Conservation (phyloP, 345 rosid species). For the Syzygium jambos region DNA sequence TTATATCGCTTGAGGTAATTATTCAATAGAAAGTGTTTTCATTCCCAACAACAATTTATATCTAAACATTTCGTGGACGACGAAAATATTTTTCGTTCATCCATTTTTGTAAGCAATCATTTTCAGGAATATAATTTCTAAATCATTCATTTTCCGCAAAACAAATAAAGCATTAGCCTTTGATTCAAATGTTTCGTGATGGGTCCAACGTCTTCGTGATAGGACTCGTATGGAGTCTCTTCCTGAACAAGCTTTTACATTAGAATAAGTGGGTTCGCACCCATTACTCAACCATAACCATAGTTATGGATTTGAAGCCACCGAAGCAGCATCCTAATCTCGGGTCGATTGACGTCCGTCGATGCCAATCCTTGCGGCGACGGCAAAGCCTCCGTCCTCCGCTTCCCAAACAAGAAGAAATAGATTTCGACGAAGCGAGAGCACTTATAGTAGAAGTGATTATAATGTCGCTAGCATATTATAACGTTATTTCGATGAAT, state of each 20-base stretch:
- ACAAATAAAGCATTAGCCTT: background rate
- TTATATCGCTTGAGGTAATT: too few relatives aligned
- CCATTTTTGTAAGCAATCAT: too few relatives aligned
- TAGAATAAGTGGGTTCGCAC: background rate
- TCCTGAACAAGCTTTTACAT: background rate
- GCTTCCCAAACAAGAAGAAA: background rate
- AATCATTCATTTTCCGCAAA: too few relatives aligned
- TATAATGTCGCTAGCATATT: background rate
- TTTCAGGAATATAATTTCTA: too few relatives aligned
- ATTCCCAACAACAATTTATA: too few relatives aligned
- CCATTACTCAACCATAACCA: background rate
- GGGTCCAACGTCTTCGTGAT: background rate
- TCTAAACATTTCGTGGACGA: too few relatives aligned
- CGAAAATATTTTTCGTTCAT: too few relatives aligned
- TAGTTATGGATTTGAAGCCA: background rate
- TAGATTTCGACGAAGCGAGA: accelerated
- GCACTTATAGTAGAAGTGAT: background rate
- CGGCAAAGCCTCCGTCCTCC: background rate
- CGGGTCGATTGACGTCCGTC: background rate
- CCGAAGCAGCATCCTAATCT: background rate
- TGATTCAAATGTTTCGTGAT: background rate
- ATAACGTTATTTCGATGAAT: background rate
- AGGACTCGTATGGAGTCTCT: background rate
- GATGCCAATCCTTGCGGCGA: background rate
- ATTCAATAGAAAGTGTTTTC: too few relatives aligned